Evolutionary conservation across 129 eudicot species (phyloP), one percentile per base, ranked within the genome.

Genomic region (Apium graveolens): DNA sequence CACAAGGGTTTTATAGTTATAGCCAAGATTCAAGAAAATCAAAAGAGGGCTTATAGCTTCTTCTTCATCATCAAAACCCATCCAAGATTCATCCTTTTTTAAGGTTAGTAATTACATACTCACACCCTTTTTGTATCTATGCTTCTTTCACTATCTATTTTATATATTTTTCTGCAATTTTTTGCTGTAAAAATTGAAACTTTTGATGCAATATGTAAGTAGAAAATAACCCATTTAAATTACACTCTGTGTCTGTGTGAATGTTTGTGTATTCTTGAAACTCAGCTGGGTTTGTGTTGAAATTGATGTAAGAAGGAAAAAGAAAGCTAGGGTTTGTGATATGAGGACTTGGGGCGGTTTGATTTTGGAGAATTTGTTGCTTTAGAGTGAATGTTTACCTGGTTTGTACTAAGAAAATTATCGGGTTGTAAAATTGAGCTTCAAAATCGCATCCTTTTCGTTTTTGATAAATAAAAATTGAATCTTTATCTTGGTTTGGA

Each of bases 1-100:
- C 0, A 60, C 65, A 57, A 60, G 68, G 68, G 68, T 60, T 60
- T 60, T 60, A 26, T 60, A 60, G 68, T 60, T 60, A 26, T 60
- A 60, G 68, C 68, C 68, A 60, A 60, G 68, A 60, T 60, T 60
- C 68, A 60, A 60, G 68, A 60, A 26, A 60, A 60, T 24, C 32
- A 60, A 3, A 60, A 60, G 68, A 60, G 68, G 68, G 68, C 34
- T 60, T 60, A 60, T n/a, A 24, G 13, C 68, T 60, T 26, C 14
- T 60, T 60, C 3, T 60, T 10, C 11, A n/a, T 10, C 11, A n/a
- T 60, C 68, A 26, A 60, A 60, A 60, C 17, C 68, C 68, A 26
- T 3, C 17, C 34, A 60, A 60, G 17, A 26, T n/a, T 60, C 68
- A 60, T 12, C 68, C 68, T 60, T 60, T 60, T 60, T 60, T 5